phyloP scores from a whole-genome alignment of 257 asterid species.

The Plantago major region DNA sequence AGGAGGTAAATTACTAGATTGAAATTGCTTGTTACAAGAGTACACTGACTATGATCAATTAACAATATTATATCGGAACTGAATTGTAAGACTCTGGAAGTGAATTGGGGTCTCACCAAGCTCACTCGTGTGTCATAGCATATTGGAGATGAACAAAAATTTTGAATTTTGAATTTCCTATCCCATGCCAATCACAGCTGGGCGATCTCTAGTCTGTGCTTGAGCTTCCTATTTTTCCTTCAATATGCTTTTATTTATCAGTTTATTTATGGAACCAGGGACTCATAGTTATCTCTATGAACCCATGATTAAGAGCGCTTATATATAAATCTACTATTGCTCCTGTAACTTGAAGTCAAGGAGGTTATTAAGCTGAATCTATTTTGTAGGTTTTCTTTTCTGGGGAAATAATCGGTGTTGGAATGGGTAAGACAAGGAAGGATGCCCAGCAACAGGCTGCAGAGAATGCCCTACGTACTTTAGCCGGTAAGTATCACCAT shows the following conservation, averaged over 20 bases:
- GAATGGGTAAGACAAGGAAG: slow-evolving; percentile 88
- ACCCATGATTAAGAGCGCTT: neutral
- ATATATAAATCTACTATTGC: neutral
- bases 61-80: neutral
- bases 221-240: too few relatives aligned
- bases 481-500: slow-evolving; percentile 83
- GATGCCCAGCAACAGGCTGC: slow-evolving; percentile 99
- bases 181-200: too few relatives aligned
- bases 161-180: too few relatives aligned
- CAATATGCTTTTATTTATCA: too few relatives aligned
- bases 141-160: neutral
- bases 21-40: too few relatives aligned
- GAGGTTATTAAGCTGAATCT: slow-evolving; percentile 25
- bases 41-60: too few relatives aligned
- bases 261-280: neutral
- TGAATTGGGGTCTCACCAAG: slow-evolving; percentile 1
- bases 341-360: neutral
- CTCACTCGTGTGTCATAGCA: neutral
- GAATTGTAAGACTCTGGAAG: neutral
- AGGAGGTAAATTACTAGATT: too few relatives aligned
- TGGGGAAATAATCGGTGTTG: slow-evolving; percentile 82
- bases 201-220: too few relatives aligned
- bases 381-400: slow-evolving; percentile 63
- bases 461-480: slow-evolving; percentile 81
- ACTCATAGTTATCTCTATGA: slow-evolving; percentile 2